Percentiles rank a stretch among this genome's conserved stretches.
Conservation (phyloP, 768 basidiomycete species). For the Solioccasus polychromus region DNA sequence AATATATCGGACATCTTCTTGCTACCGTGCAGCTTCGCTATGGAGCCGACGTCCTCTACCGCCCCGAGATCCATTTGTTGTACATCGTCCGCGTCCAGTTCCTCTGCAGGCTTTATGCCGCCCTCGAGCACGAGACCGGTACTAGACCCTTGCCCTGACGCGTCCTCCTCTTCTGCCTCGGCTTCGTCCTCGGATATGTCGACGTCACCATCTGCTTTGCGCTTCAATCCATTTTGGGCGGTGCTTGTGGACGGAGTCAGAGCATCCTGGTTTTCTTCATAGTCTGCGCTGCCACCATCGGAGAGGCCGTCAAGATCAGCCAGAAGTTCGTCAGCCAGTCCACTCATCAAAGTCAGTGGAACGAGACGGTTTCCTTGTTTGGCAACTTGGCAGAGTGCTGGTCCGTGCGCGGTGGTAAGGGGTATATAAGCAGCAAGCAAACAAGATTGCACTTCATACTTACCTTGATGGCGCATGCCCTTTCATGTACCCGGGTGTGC, state of each 20-base stretch:
- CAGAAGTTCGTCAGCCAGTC: constrained; percentile 87
- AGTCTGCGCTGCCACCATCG: constrained; percentile 54
- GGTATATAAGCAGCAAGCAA: constrained; percentile 9
- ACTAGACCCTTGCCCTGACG: constrained; percentile 38
- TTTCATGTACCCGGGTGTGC: constrained; percentile 54
- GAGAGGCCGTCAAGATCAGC: constrained; percentile 89
- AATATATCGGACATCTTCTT: constrained; percentile 87
- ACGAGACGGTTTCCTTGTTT: constrained; percentile 7
- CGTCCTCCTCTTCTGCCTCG: constrained; percentile 39
- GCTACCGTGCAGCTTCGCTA: constrained; percentile 87
- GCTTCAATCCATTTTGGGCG: constrained; percentile 45
- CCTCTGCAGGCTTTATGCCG: constrained; percentile 91
- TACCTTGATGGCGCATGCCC: constrained; percentile 63
- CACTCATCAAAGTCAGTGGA: constrained; percentile 53
- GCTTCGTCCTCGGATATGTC: constrained; percentile 60
- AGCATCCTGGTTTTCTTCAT: constrained; percentile 40
- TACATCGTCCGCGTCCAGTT: constrained; percentile 91
- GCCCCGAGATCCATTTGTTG: constrained; percentile 87
- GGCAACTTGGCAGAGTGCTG: background rate
- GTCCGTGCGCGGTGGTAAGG: constrained; percentile 12
- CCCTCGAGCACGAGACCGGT: constrained; percentile 75
- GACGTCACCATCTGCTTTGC: constrained; percentile 54
- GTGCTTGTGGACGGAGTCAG: constrained; percentile 18
- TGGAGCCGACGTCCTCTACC: constrained; percentile 81
- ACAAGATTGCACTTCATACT: constrained; percentile 39